Evolutionary conservation across 176 grass and related monocot genomes (phyloP).

Genomic region (Ensete ventricosum): DNA sequence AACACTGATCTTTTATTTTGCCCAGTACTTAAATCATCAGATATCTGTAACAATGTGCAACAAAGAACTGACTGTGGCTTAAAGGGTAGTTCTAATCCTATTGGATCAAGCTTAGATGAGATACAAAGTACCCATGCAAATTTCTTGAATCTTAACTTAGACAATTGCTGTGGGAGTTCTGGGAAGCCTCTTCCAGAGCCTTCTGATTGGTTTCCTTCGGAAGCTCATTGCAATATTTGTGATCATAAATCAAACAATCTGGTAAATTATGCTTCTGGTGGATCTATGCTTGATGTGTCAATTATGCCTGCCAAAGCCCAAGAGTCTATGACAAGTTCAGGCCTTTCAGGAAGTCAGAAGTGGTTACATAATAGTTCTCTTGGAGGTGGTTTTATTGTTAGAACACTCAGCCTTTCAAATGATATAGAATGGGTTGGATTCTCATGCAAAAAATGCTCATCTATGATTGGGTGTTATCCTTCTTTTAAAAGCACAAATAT

Average conservation of each 20-base stretch:
- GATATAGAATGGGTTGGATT: conserved; percentile 62
- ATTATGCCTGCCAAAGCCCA: neutral
- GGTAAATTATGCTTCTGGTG: conserved; percentile 6
- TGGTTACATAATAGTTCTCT: conserved; percentile 40
- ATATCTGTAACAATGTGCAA: conserved; percentile 7
- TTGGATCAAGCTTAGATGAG: conserved; percentile 14
- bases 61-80: neutral
- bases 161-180: conserved; percentile 22
- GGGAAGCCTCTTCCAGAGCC: conserved; percentile 19
- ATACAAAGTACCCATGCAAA: conserved; percentile 12
- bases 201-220: neutral
- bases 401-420: conserved; percentile 51
- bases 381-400: conserved; percentile 72
- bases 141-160: conserved; percentile 21
- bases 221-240: conserved; percentile 31
- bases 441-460: conserved; percentile 55
- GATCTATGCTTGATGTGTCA: conserved; percentile 17
- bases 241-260: conserved; percentile 18
- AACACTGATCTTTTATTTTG: neutral
- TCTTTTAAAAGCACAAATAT: conserved; percentile 27
- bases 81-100: conserved; percentile 4
- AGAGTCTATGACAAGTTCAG: conserved; percentile 12
- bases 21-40: neutral
- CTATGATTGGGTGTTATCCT: conserved; percentile 65
- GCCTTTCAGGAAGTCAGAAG: conserved; percentile 30